Percentiles rank a stretch among this genome's conserved stretches.
Evolutionary conservation across 805 yeast genomes (phyloP).

Genomic region (Komagataella kurtzmanii): DNA sequence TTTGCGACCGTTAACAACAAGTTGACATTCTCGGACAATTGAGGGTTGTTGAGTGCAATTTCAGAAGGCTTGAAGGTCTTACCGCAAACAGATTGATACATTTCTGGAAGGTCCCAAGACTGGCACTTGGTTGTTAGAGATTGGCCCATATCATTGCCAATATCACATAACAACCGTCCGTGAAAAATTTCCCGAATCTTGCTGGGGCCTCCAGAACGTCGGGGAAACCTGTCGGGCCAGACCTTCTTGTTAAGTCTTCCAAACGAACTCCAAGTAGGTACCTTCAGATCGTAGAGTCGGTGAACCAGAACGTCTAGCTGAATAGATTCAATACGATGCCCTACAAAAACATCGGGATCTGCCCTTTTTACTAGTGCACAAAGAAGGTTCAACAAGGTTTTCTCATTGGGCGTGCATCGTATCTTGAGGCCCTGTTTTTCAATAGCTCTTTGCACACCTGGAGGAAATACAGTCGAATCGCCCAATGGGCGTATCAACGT

Average conservation of each 20-base stretch:
- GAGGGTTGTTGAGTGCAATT: conserved; percentile 56
- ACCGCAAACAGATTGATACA: conserved; percentile 72
- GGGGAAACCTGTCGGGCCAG: conserved; percentile 67
- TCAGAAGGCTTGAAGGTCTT: conserved; percentile 51
- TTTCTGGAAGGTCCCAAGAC: conserved; percentile 87
- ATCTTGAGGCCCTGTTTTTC: conserved; percentile 37
- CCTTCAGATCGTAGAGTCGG: conserved; percentile 61
- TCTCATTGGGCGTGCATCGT: conserved; percentile 59
- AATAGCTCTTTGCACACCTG: conserved; percentile 56
- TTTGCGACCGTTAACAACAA: conserved; percentile 56
- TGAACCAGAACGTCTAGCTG: conserved; percentile 72
- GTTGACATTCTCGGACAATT: conserved; percentile 51
- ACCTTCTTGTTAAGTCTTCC: conserved; percentile 70
- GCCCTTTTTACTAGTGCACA: conserved; percentile 51
- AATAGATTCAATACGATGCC: conserved; percentile 73
- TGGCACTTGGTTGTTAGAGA: conserved; percentile 86
- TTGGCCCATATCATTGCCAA: conserved; percentile 90
- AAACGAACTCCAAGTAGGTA: conserved; percentile 66
- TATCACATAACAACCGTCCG: conserved; percentile 84
- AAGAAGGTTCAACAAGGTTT: conserved; percentile 58
- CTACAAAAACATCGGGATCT: conserved; percentile 90
- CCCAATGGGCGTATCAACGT: conserved; percentile 78
- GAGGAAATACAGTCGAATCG: conserved; percentile 48
- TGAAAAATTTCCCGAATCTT: conserved; percentile 58
- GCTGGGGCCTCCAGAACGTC: conserved; percentile 20